Conservation (phyloP, 108 stramenopile genomes). For the Bacterosira constricta region DNA sequence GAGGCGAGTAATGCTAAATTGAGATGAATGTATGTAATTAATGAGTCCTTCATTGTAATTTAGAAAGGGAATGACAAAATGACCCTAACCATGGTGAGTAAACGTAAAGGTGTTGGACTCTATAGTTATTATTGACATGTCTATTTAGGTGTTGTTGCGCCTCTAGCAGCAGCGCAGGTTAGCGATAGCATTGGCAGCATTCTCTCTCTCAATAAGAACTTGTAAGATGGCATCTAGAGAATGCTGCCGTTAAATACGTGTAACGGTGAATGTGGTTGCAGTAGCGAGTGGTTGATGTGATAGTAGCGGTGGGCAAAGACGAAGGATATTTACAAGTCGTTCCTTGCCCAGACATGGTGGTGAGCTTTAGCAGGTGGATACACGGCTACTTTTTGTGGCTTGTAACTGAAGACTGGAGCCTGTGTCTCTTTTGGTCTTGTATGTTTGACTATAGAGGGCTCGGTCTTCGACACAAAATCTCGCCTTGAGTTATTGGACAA, state of each 20-base stretch:
- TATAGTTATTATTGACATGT: conserved; percentile 5
- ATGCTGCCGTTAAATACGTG: neutral
- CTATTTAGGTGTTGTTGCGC: neutral
- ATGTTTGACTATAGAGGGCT: neutral
- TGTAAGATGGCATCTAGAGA: neutral
- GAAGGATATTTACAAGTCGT: conserved; percentile 8
- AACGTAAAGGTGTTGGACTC: too few relatives aligned
- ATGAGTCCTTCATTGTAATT: too few relatives aligned
- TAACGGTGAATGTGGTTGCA: neutral
- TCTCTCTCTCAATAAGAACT: neutral
- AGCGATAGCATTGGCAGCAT: neutral
- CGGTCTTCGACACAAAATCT: neutral
- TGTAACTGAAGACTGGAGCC: neutral
- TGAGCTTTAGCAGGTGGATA: neutral
- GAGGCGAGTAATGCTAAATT: too few relatives aligned
- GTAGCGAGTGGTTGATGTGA: conserved; percentile 5
- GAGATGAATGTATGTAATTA: too few relatives aligned
- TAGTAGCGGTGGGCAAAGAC: neutral
- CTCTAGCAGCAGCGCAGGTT: conserved; percentile 7
- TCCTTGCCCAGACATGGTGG: neutral
- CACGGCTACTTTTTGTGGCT: neutral
- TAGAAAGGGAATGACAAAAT: too few relatives aligned
- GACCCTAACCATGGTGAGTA: too few relatives aligned
- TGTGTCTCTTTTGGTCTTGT: neutral
- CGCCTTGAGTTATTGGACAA: neutral